Base-by-base conservation (phyloP, 352 stramenopile species). In the Globisporangium echinulatum region DNA sequence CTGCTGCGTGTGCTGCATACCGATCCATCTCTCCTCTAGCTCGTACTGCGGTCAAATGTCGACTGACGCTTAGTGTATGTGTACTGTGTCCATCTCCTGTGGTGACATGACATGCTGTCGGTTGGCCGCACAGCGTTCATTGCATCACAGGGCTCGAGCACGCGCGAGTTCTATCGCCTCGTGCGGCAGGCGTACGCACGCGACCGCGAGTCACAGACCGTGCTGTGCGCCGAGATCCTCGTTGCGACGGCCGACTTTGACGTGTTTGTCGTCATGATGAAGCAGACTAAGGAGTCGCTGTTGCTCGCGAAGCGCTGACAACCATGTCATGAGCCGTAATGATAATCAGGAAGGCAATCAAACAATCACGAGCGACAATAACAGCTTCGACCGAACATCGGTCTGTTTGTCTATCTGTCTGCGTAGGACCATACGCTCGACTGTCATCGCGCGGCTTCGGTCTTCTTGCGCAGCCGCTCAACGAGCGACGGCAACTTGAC, bases 231-330 rank as follows among this genome's bases (percentile, higher is more conserved):
- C 3, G 74, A 88, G 67, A 91, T 91, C 62, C 73, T 91, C 14
- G 77, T 89, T 9, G 82, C 82, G 11, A 91, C 82, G 9, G 79
- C 75, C 11, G 82, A 91, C 67, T 89, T 91, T 61, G 79, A 89
- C 53, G 82, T 91, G 40, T 91, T 89, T 53, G 82, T 91, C 37
- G 46, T 89, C 53, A 91, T 91, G 82, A 91, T 91, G 82, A 82
- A 83, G 43, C 82, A 91, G 64, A 88, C 79, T 6, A 91, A 88
- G 61, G 75, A 91, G 57, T 75, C 80, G 0, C 67, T 84, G 58
- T 40, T 74, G 56, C 64, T 88, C 52, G 75, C 77, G 15, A 87
- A 90, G 55, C 61, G 59, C 47, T 80, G 54, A 62, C 3, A 56
- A 62, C 3, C 10, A 5, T 51, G 25, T 11, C 25, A 37, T 25